These are phyloP conservation scores for Pilasporangium apinafurcum DNA, from an alignment of 352 stramenopile genomes.

Conservation along the genomic window DNA sequence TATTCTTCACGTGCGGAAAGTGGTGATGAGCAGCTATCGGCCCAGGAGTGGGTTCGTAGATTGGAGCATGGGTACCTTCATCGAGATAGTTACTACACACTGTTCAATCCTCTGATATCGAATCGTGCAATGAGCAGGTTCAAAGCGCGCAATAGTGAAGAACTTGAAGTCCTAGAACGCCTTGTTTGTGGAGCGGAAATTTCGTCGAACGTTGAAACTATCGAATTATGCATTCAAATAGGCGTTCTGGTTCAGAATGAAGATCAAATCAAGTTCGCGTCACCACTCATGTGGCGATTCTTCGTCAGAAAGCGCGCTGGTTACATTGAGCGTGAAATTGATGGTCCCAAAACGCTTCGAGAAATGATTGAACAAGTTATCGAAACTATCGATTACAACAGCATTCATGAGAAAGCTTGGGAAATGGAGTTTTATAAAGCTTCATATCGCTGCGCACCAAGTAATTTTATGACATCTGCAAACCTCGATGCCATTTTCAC, in stretches of 20 bases:
- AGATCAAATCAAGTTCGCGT: slow-evolving; percentile 2
- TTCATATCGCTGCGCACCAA: slow-evolving; percentile 9
- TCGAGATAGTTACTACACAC: too few species aligned
- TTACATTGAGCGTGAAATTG: slow-evolving; percentile 5
- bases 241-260: slow-evolving; percentile 7
- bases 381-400: slow-evolving; percentile 10
- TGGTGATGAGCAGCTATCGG: too few species aligned
- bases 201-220: too few species aligned
- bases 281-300: slow-evolving; percentile 15
- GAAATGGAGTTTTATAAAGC: slow-evolving; percentile 20
- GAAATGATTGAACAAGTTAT: slow-evolving; percentile 6
- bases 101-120: too few species aligned
- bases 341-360: slow-evolving; percentile 5
- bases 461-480: slow-evolving; percentile 9
- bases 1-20: not conserved
- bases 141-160: slow-evolving; percentile 5
- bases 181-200: too few species aligned
- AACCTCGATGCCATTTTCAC: slow-evolving; percentile 13
- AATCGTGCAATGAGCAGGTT: slow-evolving; percentile 10
- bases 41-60: slow-evolving; percentile 4
- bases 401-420: slow-evolving; percentile 11
- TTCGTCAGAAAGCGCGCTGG: slow-evolving; percentile 15
- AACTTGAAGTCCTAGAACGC: too few species aligned
- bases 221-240: slow-evolving; percentile 7
- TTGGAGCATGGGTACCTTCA: slow-evolving; percentile 5